Base-by-base conservation (phyloP, 2,329 filamentous ascomycete genomes). In the Neofusicoccum umdonicola region DNA sequence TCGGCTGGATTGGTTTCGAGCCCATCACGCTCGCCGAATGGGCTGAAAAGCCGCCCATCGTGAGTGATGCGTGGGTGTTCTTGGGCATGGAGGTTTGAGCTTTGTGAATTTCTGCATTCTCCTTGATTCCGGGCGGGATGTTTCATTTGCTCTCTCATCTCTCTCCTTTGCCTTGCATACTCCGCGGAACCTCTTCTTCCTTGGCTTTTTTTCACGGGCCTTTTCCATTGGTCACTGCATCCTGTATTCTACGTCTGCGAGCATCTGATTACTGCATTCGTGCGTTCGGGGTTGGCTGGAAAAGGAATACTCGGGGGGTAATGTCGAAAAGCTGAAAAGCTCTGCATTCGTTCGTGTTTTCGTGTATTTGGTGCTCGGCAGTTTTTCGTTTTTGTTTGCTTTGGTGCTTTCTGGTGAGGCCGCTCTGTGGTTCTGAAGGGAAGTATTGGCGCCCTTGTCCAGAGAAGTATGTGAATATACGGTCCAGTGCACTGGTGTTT, bases 1-100 rank as follows among this genome's bases (percentile, higher is more conserved):
- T 97, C 60, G 91, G 93, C 76, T 97, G 93, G 93, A 93, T 96
- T 68, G 93, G 93, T 63, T 97, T 97, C 74, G 90, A 91, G 74
- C 85, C 94, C 69, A 88, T 87, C 57, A 94, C 91, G 27, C 83
- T 97, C 48, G 89, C 93, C 70, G 85, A 87, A 70, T 97, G 92
- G 89, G 85, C 86, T 15, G 80, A 83, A 51, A 75, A 76, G 54
- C 79, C 79, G 52, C 86, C 90, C 68, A 84, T 89, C 62, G 87
- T 90, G 58, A 96, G 92, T 79, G 81, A 88, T 61, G 84, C 84
- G 72, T 97, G 93, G 93, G 78, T 97, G 66, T 92, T 96, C 75
- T 87, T 97, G 83, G 88, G 88, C 68, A 95, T 96, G 88, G 93
- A 97, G 76, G 81, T 94, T 65, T 96, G 56, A 60, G 52, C 31